These are phyloP conservation scores for Metarhizium humberi DNA, from an alignment of 2,329 filamentous ascomycete species.

Conservation along the genomic window DNA sequence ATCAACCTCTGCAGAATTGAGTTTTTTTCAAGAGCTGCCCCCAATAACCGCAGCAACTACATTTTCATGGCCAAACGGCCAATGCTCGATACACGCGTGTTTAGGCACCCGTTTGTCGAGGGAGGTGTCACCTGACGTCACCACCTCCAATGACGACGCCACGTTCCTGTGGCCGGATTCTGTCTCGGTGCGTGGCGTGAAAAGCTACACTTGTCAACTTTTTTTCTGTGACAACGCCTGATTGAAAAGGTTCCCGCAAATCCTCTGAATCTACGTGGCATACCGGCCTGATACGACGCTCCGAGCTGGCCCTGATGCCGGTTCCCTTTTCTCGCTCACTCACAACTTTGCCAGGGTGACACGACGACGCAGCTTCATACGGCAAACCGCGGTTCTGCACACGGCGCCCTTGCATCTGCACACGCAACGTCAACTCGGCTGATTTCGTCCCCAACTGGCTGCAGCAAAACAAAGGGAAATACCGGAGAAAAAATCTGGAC, in stretches of 20 bases:
- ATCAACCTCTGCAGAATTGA: no score
- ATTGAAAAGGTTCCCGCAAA: neutral
- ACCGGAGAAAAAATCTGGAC: neutral
- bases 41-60: no score
- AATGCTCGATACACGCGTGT: neutral
- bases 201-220: neutral
- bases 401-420: neutral
- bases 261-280: neutral
- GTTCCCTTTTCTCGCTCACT: neutral
- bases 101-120: neutral
- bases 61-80: no score
- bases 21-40: no score
- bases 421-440: neutral
- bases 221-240: neutral
- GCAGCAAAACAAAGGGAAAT: neutral
- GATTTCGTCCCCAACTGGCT: neutral
- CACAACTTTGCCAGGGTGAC: neutral
- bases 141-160: conserved; percentile 1
- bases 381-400: neutral
- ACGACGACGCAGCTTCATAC: neutral
- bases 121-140: conserved; percentile 6
- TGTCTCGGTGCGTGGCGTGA: neutral
- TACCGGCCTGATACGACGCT: neutral
- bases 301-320: neutral
- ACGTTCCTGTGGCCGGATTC: neutral